phyloP scores from a whole-genome alignment of 176 grass and related monocot species.

The Zoysia pacifica region DNA sequence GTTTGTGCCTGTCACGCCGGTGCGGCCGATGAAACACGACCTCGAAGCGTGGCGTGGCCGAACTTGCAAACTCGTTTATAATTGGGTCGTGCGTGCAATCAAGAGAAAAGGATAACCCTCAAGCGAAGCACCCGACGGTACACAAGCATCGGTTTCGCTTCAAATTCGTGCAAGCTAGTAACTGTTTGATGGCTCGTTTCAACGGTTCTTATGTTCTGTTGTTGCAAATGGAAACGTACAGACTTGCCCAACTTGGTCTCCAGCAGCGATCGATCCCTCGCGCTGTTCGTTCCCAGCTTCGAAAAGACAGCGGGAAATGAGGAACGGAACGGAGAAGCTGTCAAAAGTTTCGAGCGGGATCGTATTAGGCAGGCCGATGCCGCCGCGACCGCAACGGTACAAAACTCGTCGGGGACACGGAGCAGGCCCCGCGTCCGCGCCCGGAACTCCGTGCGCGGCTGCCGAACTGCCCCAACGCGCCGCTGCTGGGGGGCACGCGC shows the following conservation, averaged over 20 bases:
- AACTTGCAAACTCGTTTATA: neutral
- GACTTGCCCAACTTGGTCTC: too few relatives aligned
- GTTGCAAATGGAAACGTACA: neutral
- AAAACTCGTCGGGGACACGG: neutral
- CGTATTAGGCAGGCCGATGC: neutral
- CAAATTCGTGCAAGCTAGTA: too few relatives aligned
- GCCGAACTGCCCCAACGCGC: constrained; percentile 4
- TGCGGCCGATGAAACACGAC: too few relatives aligned
- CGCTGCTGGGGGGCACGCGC: constrained; percentile 10
- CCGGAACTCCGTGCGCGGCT: constrained; percentile 33
- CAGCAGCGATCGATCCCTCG: too few relatives aligned
- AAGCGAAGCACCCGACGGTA: constrained; percentile 42
- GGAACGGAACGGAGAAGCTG: neutral
- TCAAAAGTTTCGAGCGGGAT: neutral
- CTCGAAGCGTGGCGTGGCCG: neutral
- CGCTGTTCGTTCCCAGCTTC: neutral
- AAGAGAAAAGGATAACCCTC: neutral
- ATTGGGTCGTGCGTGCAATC: neutral
- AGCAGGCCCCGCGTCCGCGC: constrained; percentile 25
- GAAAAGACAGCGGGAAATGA: neutral
- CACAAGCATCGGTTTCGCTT: neutral
- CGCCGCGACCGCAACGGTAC: constrained; percentile 45
- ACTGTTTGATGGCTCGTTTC: neutral
- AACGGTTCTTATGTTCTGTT: neutral
- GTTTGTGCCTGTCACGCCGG: neutral